These are phyloP conservation scores for Amaranthus hypochondriacus DNA, from an alignment of 148 eudicot genomes.

Conservation along the genomic window DNA sequence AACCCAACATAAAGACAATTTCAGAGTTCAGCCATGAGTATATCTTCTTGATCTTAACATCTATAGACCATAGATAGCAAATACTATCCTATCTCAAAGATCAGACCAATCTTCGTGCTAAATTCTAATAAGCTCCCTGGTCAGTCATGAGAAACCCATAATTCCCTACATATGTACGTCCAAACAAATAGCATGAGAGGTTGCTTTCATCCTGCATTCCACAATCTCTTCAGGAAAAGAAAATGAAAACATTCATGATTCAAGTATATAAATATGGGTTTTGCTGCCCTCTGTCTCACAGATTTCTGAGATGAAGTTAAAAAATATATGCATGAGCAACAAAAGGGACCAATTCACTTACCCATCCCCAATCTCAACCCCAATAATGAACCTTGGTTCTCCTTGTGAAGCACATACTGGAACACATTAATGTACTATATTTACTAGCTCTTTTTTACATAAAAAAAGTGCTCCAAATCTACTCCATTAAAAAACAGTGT, in stretches of 20 bases:
- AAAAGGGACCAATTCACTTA: too few species aligned
- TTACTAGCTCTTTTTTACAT: background rate
- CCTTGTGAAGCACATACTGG: background rate
- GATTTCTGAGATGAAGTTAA: too few species aligned
- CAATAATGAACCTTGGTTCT: too few species aligned
- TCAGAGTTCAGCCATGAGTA: background rate
- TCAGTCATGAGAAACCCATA: background rate
- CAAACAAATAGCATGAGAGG: background rate
- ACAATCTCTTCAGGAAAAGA: background rate
- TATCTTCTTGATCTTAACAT: background rate
- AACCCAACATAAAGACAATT: too few species aligned
- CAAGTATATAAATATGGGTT: too few species aligned
- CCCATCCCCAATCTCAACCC: background rate
- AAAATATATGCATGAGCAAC: too few species aligned
- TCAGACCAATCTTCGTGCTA: background rate
- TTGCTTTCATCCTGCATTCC: background rate
- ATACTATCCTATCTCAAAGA: background rate
- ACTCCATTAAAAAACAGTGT: too few species aligned
- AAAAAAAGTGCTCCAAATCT: background rate
- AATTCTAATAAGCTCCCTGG: background rate
- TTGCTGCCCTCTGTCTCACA: too few species aligned
- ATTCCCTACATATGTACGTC: background rate
- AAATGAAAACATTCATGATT: too few species aligned
- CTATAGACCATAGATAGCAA: background rate
- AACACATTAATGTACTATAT: background rate